Percentiles rank a stretch among this genome's conserved stretches.
Conservation (phyloP, 768 basidiomycete species). For the Termitomyces sp. region DNA sequence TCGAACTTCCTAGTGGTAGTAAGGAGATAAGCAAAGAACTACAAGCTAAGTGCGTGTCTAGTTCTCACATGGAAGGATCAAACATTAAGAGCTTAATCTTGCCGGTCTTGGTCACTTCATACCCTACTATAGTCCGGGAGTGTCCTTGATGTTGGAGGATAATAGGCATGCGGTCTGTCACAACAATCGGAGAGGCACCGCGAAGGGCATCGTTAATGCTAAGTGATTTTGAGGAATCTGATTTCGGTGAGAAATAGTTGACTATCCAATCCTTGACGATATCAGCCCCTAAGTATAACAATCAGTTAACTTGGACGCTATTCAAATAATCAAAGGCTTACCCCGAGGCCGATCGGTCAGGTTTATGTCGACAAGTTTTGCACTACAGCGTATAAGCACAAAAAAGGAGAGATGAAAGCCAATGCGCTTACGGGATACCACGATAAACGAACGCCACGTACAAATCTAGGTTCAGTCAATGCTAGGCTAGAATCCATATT, state of each 20-base stretch:
- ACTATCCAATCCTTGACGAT: slow-evolving; percentile 69
- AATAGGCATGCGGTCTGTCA: slow-evolving; percentile 71
- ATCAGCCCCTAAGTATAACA: slow-evolving; percentile 33
- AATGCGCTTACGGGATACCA: slow-evolving; percentile 70
- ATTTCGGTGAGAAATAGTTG: slow-evolving; percentile 55
- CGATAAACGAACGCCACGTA: slow-evolving; percentile 75
- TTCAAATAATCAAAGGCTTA: slow-evolving; percentile 14
- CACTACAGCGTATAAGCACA: slow-evolving; percentile 29
- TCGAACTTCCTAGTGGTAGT: slow-evolving; percentile 11
- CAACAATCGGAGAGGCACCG: slow-evolving; percentile 44
- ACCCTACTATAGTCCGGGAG: slow-evolving; percentile 85
- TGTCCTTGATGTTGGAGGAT: slow-evolving; percentile 83
- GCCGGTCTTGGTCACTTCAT: slow-evolving; percentile 61
- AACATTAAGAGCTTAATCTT: slow-evolving; percentile 65
- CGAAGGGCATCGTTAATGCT: slow-evolving; percentile 53
- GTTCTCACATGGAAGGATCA: slow-evolving; percentile 66
- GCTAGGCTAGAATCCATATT: background rate
- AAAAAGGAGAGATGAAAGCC: background rate
- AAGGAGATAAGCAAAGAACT: background rate
- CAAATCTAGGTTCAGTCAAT: slow-evolving; percentile 45
- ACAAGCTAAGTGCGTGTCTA: background rate
- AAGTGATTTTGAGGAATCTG: slow-evolving; percentile 17
- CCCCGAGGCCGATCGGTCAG: slow-evolving; percentile 40
- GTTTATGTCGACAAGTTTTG: slow-evolving; percentile 65
- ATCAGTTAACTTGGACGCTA: background rate